phyloP scores from a whole-genome alignment of 2,329 filamentous ascomycete species.

The Fusarium odoratissimum region DNA sequence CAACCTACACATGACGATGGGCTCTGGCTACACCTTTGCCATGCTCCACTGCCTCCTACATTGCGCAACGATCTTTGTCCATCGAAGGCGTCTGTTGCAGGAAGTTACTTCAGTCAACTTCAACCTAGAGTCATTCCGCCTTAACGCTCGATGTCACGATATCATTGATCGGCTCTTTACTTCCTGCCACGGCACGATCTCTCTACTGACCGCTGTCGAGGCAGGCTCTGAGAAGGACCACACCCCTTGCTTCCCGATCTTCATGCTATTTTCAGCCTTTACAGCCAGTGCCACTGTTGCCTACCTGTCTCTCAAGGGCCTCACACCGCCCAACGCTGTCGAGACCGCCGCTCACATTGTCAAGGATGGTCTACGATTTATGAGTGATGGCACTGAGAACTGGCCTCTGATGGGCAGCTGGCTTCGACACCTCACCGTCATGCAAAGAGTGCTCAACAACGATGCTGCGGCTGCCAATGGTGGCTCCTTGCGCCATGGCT shows the following conservation, averaged over 20 bases:
- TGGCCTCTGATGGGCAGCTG: slow-evolving; percentile 71
- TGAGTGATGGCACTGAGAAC: slow-evolving; percentile 68
- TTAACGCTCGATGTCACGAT: slow-evolving; percentile 61
- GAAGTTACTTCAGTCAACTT: slow-evolving; percentile 65
- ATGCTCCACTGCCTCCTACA: slow-evolving; percentile 72
- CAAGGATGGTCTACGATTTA: slow-evolving; percentile 68
- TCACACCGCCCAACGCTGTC: slow-evolving; percentile 66
- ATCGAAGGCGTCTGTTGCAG: slow-evolving; percentile 69
- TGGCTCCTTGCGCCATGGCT: slow-evolving; percentile 51
- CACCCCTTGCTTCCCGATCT: slow-evolving; percentile 70
- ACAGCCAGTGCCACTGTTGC: slow-evolving; percentile 70
- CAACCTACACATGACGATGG: slow-evolving; percentile 72
- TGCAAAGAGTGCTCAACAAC: slow-evolving; percentile 70
- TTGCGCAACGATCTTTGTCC: slow-evolving; percentile 70
- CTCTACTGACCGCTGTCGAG: slow-evolving; percentile 66
- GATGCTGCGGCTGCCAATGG: slow-evolving; percentile 54
- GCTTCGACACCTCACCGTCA: slow-evolving; percentile 70
- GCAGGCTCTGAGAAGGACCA: slow-evolving; percentile 67
- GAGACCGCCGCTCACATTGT: slow-evolving; percentile 69
- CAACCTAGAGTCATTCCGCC: slow-evolving; percentile 65
- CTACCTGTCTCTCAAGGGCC: slow-evolving; percentile 70
- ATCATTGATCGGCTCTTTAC: slow-evolving; percentile 68
- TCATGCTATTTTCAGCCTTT: slow-evolving; percentile 72
- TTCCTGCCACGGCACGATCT: slow-evolving; percentile 69
- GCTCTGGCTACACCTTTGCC: slow-evolving; percentile 70